Base-by-base conservation (phyloP, 371 early-diverging fungal species). In the Parasitella parasitica region DNA sequence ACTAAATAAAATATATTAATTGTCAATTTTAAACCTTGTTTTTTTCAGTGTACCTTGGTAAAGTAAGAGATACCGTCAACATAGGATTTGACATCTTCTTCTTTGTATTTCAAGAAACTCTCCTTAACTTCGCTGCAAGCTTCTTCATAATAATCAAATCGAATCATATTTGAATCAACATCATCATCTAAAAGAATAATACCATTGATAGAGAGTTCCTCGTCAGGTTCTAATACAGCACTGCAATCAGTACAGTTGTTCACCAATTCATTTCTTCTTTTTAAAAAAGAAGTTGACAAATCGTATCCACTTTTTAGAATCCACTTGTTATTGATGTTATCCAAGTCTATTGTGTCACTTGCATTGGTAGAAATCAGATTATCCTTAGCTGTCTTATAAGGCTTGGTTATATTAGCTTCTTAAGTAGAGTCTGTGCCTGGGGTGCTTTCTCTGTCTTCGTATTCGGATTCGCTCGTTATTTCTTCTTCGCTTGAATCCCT, bases 161-260 rank as follows among this genome's bases (percentile, higher is more conserved):
- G 16, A 38, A 54, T 37, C 54, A 36, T 54, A 38, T 54, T 38
- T 24, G 54, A 54, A 37, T 54, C 37, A 20, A 24, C 3, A 15
- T 53, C 53, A 34, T 53, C 53, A 35, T 53, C 53, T 16, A 53
- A 53, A 4, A 53, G 20, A 53, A 53, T 13, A 35, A 53, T 32
- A 13, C 53, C 53, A 34, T 53, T 53, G 30, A 53, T 35, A 15
- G 53, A 28, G 13, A 53, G 32, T 32, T 53, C 53, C 20, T 53
- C 53, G 28, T 53, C 53, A 32, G 4, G 34, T n/a, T 32, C n/a
- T 32, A 53, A 53, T 34, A 16, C 4, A 13, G 53, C 16, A 4
- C 18, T 32, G n/a, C 34, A 32, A 32, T 53, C 34, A 20, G 34
- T 32, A 8, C 16, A 53, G 13, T 32, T 53, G 2, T 53, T 13